Evolutionary conservation across 2,329 filamentous ascomycete species (phyloP), one percentile per base, ranked within the genome.

Genomic region (Exophiala phaeomuriformis): DNA sequence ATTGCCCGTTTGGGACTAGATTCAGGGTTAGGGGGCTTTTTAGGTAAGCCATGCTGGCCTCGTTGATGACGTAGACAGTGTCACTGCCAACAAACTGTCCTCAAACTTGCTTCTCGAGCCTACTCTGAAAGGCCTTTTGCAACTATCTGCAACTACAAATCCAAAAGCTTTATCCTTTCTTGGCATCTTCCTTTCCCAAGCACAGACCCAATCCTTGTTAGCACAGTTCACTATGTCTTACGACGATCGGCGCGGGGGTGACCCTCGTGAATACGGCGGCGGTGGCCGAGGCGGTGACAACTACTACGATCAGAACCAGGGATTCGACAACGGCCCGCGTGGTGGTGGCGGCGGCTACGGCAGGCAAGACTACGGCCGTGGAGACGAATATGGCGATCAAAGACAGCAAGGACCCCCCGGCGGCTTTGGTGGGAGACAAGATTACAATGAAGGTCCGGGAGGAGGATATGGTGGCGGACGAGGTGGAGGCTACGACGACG

Each of bases 251-350:
- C 55, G 55, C 37, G 52, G 59, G 19, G 56, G 53, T n/a, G 56
- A 61, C 36, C 29, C 47, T 52, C 50, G 57, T 8, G 58, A 57
- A 36, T 56, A 57, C 40, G 48, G 55, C 19, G 57, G 58, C 5
- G 55, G 60, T 37, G 59, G 61, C 8, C 39, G 59, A n/a, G 56
- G 47, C 33, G 59, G 55, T 12, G 56, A 55, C 33, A 51, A 58
- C 33, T 51, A 62, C 44, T 60, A 61, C 12, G 58, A 62, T 37
- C 59, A 55, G 47, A 47, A 47, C 31, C 61, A 61, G 44, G 60
- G 61, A 39, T 60, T 50, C 46, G 48, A 58, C 35, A 49, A 53
- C 32, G 37, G 46, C 32, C 46, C 55, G 28, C 47, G 51, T 37
- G 30, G 56, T 33, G 44, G 51, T 37, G 30, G 56, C 32, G 44